Evolutionary conservation across 257 asterid genomes (phyloP).

Genomic region (Parsonsia alboflavescens): DNA sequence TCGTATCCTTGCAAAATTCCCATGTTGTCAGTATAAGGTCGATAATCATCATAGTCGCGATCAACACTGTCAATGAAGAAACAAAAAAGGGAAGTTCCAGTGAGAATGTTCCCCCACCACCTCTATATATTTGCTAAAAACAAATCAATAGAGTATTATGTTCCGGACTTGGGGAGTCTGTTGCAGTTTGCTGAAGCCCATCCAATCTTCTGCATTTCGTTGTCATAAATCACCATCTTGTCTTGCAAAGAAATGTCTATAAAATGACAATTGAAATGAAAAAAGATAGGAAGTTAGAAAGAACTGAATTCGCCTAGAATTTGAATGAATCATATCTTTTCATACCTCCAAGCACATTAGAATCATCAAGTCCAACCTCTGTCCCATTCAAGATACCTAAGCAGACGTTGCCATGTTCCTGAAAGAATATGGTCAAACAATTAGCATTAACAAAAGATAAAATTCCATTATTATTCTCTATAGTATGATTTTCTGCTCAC

Average conservation of each 20-base stretch:
- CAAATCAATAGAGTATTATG: conserved; percentile 6
- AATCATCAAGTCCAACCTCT: conserved; percentile 55
- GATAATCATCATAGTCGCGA: conserved; percentile 10
- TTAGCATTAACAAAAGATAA: neutral
- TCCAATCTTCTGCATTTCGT: conserved; percentile 65
- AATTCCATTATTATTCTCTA: neutral
- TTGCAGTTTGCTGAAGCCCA: conserved; percentile 54
- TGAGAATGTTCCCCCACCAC: conserved; percentile 20
- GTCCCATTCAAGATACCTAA: conserved; percentile 81
- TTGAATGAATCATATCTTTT: neutral
- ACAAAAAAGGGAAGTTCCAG: conserved; percentile 10
- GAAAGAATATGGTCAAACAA: conserved; percentile 17
- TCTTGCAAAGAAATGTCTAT: conserved; percentile 79
- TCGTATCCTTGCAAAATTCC: conserved; percentile 12
- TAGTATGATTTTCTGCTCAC: conserved; percentile 33
- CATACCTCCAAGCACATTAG: conserved; percentile 79
- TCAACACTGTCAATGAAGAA: conserved; percentile 24
- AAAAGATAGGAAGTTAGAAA: conserved; percentile 14
- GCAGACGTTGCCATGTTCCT: conserved; percentile 78
- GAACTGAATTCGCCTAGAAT: neutral
- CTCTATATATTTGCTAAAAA: neutral
- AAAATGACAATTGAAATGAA: conserved; percentile 5
- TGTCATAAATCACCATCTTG: conserved; percentile 80
- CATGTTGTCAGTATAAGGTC: conserved; percentile 11
- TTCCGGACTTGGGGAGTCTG: conserved; percentile 37